phyloP scores from a whole-genome alignment of 768 basidiomycete species.

The Suillus variegatus region DNA sequence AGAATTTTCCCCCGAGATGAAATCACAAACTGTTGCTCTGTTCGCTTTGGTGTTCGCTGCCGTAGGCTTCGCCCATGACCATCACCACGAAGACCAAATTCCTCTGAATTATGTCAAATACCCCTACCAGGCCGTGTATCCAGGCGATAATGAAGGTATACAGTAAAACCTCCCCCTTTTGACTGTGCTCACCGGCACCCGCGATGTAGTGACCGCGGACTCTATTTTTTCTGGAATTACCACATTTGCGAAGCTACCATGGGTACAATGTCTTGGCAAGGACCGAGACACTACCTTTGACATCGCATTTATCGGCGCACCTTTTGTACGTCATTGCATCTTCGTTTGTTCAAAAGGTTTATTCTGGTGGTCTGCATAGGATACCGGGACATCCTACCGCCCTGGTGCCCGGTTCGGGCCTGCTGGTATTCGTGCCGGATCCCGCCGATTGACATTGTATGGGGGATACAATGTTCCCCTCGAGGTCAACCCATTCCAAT shows the following conservation, averaged over 20 bases:
- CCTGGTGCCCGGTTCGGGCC: conserved; percentile 88
- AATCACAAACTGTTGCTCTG: conserved; percentile 23
- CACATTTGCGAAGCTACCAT: conserved; percentile 87
- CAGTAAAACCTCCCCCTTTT: neutral
- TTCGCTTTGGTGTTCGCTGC: conserved; percentile 27
- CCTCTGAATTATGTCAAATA: conserved; percentile 69
- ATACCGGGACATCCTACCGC: conserved; percentile 75
- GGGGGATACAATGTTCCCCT: conserved; percentile 82
- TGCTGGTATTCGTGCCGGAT: conserved; percentile 78
- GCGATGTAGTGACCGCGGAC: conserved; percentile 63
- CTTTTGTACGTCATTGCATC: conserved; percentile 52
- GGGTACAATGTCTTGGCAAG: conserved; percentile 73
- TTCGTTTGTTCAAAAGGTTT: neutral
- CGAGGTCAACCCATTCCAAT: conserved; percentile 67
- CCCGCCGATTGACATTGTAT: conserved; percentile 71
- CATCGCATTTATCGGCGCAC: conserved; percentile 81
- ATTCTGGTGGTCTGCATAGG: conserved; percentile 35
- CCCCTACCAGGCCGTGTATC: conserved; percentile 62
- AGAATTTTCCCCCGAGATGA: conserved; percentile 21
- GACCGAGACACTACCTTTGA: conserved; percentile 63
- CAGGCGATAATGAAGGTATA: conserved; percentile 59
- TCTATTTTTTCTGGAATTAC: conserved; percentile 81
- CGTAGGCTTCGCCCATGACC: conserved; percentile 36
- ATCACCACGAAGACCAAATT: conserved; percentile 53
- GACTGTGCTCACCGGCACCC: neutral